Evolutionary conservation across 306 rosid genomes (phyloP), one percentile per base, ranked within the genome.

Genomic region (Macrotyloma uniflorum): DNA sequence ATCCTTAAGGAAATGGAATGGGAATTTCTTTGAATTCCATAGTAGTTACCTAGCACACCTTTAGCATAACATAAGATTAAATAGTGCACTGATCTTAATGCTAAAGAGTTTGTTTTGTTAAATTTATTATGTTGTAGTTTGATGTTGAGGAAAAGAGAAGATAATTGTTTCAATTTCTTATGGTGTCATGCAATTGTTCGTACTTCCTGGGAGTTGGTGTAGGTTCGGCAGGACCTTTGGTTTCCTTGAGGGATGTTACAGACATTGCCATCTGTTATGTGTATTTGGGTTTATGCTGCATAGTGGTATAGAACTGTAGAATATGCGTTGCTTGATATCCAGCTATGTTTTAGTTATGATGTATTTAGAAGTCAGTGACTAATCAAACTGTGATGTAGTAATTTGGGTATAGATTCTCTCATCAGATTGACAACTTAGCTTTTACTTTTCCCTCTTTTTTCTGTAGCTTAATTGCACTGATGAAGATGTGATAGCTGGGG

Each of bases 381-480:
- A 54, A 74, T 40, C 51, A 70, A 55, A 57, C 70, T 18, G 33
- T 54, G 55, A 12, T 74, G 45, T 70, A 66, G 68, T 54, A 58
- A 38, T 46, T 76, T 47, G 26, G 23, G 32, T 79, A 53, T 74
- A 59, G 78, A 49, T 42, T 82, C 24, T 71, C 64, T 26, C 36
- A 8, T 35, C 46, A 28, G 35, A 43, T 68, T 40, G 67, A 42
- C 66, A 50, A 33, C 64, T 54, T 47, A 79, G 47, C 66, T 14
- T 58, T 70, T 49, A 54, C 67, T 32, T 74, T 47, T 64, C 43
- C 42, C 57, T 42, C 40, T 42, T 12, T 45, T 23, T 78, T 77
- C 77, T 82, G 90, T 84, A 94, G 98, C 90, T 94, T 45, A 89
- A 83, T 66, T 89, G 92, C 72, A 68, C 81, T 32, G 90, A 87